Evolutionary conservation across 805 yeast genomes (phyloP).

Genomic region (Saccharomycodes ludwigii): DNA sequence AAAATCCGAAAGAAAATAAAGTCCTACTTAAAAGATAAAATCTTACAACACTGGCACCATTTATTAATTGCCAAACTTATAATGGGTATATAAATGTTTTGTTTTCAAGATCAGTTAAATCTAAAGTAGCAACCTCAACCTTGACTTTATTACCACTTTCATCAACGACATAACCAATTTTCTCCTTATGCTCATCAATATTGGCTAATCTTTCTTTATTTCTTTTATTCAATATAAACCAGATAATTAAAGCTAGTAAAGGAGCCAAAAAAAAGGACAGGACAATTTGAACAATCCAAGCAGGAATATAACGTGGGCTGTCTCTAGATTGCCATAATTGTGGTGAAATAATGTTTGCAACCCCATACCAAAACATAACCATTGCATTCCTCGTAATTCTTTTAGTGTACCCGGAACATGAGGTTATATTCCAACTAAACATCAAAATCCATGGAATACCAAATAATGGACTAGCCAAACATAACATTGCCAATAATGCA

Average conservation of each 20-base stretch:
- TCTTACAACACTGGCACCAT: no score
- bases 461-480: conserved; percentile 33
- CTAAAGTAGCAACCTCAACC: conserved; percentile 30
- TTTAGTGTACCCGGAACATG: conserved; percentile 39
- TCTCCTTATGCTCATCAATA: conserved; percentile 10
- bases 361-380: conserved; percentile 32
- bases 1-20: no score
- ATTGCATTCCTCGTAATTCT: conserved; percentile 33
- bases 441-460: conserved; percentile 30
- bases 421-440: conserved; percentile 25
- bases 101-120: conserved; percentile 43
- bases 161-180: conserved; percentile 20
- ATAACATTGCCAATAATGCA: conserved; percentile 35
- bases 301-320: conserved; percentile 33
- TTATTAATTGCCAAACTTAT: conserved; percentile 7
- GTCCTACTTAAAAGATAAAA: no score
- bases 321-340: conserved; percentile 40
- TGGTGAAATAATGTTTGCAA: conserved; percentile 42
- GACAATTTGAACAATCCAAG: conserved; percentile 47
- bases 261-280: conserved; percentile 39
- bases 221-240: conserved; percentile 32
- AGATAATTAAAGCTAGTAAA: conserved; percentile 28
- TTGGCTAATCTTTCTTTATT: conserved; percentile 28
- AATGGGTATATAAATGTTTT: conserved; percentile 40
- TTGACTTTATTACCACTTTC: conserved; percentile 19